Evolutionary conservation across 352 stramenopile genomes (phyloP), one percentile per base, ranked within the genome.

Genomic region (Phytopythium oedochilum): DNA sequence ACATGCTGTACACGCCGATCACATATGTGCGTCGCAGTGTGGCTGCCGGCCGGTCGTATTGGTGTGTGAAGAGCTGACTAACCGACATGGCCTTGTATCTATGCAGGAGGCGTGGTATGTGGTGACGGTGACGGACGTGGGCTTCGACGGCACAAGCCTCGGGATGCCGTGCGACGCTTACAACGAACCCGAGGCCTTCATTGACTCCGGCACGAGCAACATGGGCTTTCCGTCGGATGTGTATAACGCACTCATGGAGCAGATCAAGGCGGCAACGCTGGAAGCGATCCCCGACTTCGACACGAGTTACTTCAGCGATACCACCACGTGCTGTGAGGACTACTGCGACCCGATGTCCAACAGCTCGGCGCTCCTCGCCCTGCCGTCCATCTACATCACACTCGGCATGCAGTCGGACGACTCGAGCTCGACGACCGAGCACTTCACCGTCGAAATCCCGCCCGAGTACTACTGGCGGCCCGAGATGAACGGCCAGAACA

Each of bases 151-250:
- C 18, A 73, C 70, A 9, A 89, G 78, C 28, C 65, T 92, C 5
- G 75, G 71, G 1, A 49, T 92, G 8, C 62, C 70, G 3, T 94
- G 84, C 60, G 64, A 72, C 14, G 77, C 70, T 10, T 90, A 89
- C 56, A 94, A 94, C 51, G 65, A 84, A 0, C 84, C 84, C 22
- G 64, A 77, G 64, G 78, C 84, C 11, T 92, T 94, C 50, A 59
- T 94, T 12, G 84, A 94, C 55, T 91, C 82, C 3, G 84, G 84
- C 11, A 91, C 84, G 8, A 94, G 82, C 58, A 94, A 94, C 55
- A 65, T 94, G 43, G 73, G 81, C 20, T 87, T 94, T 57, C 79
- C 84, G 11, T 74, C 82, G 0, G 65, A 78, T 35, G 73, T 92
- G 18, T 94, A 94, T 60, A 88, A 86, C 29, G 70, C 82, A 6